phyloP scores from a whole-genome alignment of 2,329 filamentous ascomycete species.

The Trichoderma gracile region DNA sequence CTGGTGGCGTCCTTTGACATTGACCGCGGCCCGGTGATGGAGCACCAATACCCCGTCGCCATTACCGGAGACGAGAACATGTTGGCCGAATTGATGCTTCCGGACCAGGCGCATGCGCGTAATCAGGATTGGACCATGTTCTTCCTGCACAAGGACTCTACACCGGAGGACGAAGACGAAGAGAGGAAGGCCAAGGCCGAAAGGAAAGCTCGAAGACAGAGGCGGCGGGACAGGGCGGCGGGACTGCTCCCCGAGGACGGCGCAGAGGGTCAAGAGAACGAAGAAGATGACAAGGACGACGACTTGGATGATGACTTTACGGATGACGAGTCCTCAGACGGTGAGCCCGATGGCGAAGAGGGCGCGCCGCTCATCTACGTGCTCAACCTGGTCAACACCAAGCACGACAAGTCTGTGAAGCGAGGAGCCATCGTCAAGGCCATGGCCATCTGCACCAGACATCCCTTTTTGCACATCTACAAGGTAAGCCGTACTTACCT shows the following conservation, averaged over 20 bases:
- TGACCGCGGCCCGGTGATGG: slow-evolving; percentile 94
- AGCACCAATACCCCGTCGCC: slow-evolving; percentile 92
- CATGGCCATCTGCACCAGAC: slow-evolving; percentile 97
- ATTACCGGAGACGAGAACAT: slow-evolving; percentile 98
- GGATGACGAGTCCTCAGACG: slow-evolving; percentile 56
- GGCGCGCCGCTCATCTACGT: slow-evolving; percentile 95
- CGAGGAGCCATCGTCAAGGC: slow-evolving; percentile 94
- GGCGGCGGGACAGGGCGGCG: slow-evolving; percentile 52
- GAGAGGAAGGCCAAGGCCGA: slow-evolving; percentile 61
- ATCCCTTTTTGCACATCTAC: slow-evolving; percentile 98
- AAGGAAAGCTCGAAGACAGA: slow-evolving; percentile 52
- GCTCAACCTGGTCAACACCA: slow-evolving; percentile 95
- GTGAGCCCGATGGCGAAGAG: slow-evolving; percentile 70
- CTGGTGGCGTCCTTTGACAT: slow-evolving; percentile 97
- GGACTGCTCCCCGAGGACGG: slow-evolving; percentile 50
- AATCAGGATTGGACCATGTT: slow-evolving; percentile 99
- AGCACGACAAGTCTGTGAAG: slow-evolving; percentile 90
- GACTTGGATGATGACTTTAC: slow-evolving; percentile 54
- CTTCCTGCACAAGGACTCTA: slow-evolving; percentile 94
- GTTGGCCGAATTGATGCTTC: slow-evolving; percentile 97
- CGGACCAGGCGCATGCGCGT: slow-evolving; percentile 91
- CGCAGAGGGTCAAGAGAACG: slow-evolving; percentile 49
- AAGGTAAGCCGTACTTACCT: slow-evolving; percentile 62
- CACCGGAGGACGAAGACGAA: slow-evolving; percentile 76
- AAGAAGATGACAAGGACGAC: slow-evolving; percentile 51